Evolutionary conservation across 148 eudicot genomes (phyloP).

Genomic region (Rhododendron simsii): DNA sequence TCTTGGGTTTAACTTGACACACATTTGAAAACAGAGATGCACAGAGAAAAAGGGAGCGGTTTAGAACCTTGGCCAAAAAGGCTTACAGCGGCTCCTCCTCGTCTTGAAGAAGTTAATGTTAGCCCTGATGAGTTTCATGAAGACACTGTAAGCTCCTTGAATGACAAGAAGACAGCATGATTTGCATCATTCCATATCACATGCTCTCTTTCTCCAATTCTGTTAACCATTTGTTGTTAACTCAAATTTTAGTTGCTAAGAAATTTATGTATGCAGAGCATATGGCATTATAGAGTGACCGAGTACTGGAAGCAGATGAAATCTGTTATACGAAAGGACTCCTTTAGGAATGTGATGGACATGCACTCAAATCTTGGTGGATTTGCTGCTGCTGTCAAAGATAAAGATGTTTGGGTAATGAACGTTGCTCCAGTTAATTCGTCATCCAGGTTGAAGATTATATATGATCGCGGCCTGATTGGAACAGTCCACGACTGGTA

Average conservation of each 20-base stretch:
- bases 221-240: neutral
- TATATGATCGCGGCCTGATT: conserved; percentile 70
- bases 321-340: conserved; percentile 40
- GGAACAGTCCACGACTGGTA: conserved; percentile 81
- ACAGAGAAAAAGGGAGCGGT: conserved; percentile 52
- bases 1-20: neutral
- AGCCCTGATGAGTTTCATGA: conserved; percentile 47
- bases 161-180: neutral
- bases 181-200: neutral
- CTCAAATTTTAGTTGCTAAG: conserved; percentile 9
- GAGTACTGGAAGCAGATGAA: conserved; percentile 80
- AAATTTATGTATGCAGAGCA: conserved; percentile 35
- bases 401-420: conserved; percentile 79
- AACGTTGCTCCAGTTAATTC: conserved; percentile 61
- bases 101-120: conserved; percentile 54
- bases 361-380: conserved; percentile 79
- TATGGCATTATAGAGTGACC: conserved; percentile 53
- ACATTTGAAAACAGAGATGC: conserved; percentile 38
- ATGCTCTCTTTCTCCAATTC: neutral
- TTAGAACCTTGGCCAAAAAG: conserved; percentile 71
- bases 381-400: conserved; percentile 64
- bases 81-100: conserved; percentile 56
- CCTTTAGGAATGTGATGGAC: conserved; percentile 72
- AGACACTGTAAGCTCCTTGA: conserved; percentile 50
- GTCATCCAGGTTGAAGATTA: conserved; percentile 49